A percentile compares a stretch with the other conserved stretches of the same genome.
Conservation (phyloP, 441 rosid genomes). For the Brassica hybrid region DNA sequence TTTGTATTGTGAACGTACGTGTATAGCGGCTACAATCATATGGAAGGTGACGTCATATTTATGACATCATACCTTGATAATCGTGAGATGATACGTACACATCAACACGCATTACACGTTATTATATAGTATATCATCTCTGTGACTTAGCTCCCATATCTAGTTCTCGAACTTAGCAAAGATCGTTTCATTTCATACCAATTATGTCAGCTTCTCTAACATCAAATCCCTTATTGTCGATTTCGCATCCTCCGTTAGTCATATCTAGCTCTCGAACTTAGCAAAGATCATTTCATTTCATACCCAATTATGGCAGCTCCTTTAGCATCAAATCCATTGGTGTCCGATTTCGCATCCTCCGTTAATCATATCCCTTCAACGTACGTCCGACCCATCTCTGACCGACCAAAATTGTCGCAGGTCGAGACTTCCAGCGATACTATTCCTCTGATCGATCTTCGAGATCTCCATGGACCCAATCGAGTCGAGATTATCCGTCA, state of each 20-base stretch:
- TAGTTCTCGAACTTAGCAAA: too few relatives aligned
- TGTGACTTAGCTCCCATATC: too few relatives aligned
- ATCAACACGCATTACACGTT: too few relatives aligned
- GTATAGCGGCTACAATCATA: background rate
- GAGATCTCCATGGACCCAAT: constrained; percentile 52
- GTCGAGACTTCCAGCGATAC: constrained; percentile 43
- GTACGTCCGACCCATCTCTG: constrained; percentile 59
- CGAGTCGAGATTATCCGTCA: constrained; percentile 43
- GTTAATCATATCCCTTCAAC: constrained; percentile 51
- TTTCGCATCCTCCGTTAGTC: constrained; percentile 43
- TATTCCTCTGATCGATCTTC: constrained; percentile 68
- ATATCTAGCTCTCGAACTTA: too few relatives aligned
- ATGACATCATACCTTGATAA: background rate
- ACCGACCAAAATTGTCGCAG: constrained; percentile 59
- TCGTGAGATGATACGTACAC: background rate
- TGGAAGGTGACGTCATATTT: constrained; percentile 1
- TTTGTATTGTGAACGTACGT: background rate
- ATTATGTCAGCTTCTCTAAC: constrained; percentile 28
- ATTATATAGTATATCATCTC: too few relatives aligned
- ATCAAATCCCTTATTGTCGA: constrained; percentile 48
- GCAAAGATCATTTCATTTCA: background rate
- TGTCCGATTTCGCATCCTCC: constrained; percentile 54
- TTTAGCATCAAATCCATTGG: constrained; percentile 40
- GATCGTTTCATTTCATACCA: background rate
- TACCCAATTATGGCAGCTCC: constrained; percentile 21